Evolutionary conservation across 2,329 filamentous ascomycete species (phyloP).

Genomic region (Sporothrix pseudoabietina): DNA sequence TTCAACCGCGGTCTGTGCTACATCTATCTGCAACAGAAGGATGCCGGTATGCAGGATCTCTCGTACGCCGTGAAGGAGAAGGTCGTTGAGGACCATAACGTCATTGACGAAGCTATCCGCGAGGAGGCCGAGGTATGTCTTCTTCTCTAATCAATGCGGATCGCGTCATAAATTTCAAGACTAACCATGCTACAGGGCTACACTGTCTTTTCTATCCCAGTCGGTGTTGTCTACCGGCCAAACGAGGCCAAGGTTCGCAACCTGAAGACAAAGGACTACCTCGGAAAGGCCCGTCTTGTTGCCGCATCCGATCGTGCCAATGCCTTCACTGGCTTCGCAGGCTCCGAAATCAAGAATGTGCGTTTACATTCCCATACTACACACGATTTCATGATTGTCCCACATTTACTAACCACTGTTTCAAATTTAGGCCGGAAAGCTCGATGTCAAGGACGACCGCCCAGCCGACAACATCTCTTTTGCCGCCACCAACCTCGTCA

Average conservation of each 20-base stretch:
- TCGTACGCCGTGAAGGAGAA: conserved; percentile 92
- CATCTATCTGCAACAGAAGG: conserved; percentile 91
- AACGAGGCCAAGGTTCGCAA: conserved; percentile 99
- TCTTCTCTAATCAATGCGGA: too few relatives aligned
- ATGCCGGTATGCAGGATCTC: conserved; percentile 87
- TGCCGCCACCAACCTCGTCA: conserved; percentile 89
- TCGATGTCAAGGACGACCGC: conserved; percentile 72
- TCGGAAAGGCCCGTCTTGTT: conserved; percentile 92
- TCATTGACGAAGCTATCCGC: conserved; percentile 94
- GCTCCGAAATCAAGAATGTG: conserved; percentile 75
- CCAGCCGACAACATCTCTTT: conserved; percentile 84
- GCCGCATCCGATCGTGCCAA: conserved; percentile 81
- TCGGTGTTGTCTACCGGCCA: conserved; percentile 90
- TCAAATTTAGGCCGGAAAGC: conserved; percentile 50
- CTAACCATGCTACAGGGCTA: conserved; percentile 66
- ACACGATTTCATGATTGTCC: not conserved
- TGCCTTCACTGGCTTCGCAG: conserved; percentile 79
- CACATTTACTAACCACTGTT: conserved; percentile 19
- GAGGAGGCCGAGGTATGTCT: conserved; percentile 81
- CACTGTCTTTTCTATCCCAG: conserved; percentile 96
- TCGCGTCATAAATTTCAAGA: too few relatives aligned
- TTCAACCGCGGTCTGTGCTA: conserved; percentile 98
- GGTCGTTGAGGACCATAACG: conserved; percentile 92
- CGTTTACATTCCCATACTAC: conserved; percentile 36
- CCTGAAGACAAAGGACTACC: conserved; percentile 94